These are phyloP conservation scores for Cyanidium caldarium DNA, from an alignment of 23 red algal species.

Conservation along the genomic window DNA sequence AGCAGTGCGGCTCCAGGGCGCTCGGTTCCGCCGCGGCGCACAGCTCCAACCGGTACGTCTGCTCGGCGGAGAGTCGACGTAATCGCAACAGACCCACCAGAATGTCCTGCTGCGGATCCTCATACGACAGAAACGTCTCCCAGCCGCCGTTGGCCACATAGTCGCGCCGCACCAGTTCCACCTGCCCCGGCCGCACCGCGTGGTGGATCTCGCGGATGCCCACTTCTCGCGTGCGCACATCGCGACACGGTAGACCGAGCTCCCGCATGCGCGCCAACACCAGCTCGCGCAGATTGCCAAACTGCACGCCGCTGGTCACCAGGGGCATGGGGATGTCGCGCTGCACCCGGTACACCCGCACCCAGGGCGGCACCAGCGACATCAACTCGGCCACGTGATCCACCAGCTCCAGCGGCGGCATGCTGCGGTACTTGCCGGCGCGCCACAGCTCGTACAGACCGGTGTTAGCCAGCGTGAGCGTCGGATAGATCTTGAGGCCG, in stretches of 20 bases:
- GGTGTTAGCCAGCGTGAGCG: constrained; percentile 71
- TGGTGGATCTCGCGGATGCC: constrained; percentile 89
- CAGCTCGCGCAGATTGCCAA: constrained; percentile 91
- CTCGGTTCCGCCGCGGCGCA: background rate
- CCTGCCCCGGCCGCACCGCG: constrained; percentile 48
- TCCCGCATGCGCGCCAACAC: constrained; percentile 68
- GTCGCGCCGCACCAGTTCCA: constrained; percentile 88
- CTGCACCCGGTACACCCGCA: constrained; percentile 91
- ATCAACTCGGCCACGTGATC: constrained; percentile 65
- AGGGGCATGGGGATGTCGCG: constrained; percentile 99
- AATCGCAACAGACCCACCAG: constrained; percentile 71
- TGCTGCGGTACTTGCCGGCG: constrained; percentile 71
- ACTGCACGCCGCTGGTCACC: constrained; percentile 86
- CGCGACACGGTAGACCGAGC: constrained; percentile 74
- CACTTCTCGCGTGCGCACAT: constrained; percentile 95
- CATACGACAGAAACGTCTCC: constrained; percentile 96
- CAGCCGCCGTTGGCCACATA: constrained; percentile 96
- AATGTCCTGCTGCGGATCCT: constrained; percentile 91
- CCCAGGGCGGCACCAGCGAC: constrained; percentile 83
- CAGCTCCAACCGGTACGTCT: constrained; percentile 55
- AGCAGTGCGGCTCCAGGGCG: background rate
- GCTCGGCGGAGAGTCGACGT: constrained; percentile 20
- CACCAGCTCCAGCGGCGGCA: constrained; percentile 58
- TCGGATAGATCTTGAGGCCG: constrained; percentile 97
- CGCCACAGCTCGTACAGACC: constrained; percentile 99